These are phyloP conservation scores for Penicillium janthinellum DNA, from an alignment of 2,329 filamentous ascomycete species.

Conservation along the genomic window DNA sequence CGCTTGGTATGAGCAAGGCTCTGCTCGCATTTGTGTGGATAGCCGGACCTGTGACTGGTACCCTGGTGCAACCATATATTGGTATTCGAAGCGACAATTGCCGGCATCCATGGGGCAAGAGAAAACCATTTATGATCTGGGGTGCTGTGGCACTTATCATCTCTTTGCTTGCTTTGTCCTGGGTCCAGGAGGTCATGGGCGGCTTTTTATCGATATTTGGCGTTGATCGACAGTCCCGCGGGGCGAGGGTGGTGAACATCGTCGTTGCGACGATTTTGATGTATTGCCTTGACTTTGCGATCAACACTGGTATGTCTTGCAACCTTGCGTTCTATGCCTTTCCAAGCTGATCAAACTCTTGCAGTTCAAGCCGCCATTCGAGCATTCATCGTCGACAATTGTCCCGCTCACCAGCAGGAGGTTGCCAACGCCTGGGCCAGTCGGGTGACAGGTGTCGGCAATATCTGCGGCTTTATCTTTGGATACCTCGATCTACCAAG, in stretches of 20 bases:
- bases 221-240: slow-evolving; percentile 64
- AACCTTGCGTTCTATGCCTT: neutral
- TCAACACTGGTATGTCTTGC: slow-evolving; percentile 72
- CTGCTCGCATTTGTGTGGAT: slow-evolving; percentile 84
- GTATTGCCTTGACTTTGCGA: slow-evolving; percentile 89
- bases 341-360: slow-evolving; percentile 13
- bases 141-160: slow-evolving; percentile 68
- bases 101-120: slow-evolving; percentile 71
- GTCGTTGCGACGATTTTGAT: slow-evolving; percentile 81
- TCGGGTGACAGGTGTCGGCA: slow-evolving; percentile 80
- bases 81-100: slow-evolving; percentile 81
- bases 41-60: slow-evolving; percentile 75
- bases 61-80: slow-evolving; percentile 78
- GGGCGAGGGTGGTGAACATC: slow-evolving; percentile 68
- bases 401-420: slow-evolving; percentile 90
- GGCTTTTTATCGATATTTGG: slow-evolving; percentile 71
- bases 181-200: slow-evolving; percentile 71
- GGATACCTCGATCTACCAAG: slow-evolving; percentile 79
- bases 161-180: slow-evolving; percentile 70
- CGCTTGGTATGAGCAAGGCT: slow-evolving; percentile 79
- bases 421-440: slow-evolving; percentile 93
- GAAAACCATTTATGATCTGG: slow-evolving; percentile 78
- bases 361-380: slow-evolving; percentile 71
- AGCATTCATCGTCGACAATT: slow-evolving; percentile 85
- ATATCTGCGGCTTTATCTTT: slow-evolving; percentile 86